Conservation (phyloP, 768 basidiomycete genomes). For the Asterophora parasitica region DNA sequence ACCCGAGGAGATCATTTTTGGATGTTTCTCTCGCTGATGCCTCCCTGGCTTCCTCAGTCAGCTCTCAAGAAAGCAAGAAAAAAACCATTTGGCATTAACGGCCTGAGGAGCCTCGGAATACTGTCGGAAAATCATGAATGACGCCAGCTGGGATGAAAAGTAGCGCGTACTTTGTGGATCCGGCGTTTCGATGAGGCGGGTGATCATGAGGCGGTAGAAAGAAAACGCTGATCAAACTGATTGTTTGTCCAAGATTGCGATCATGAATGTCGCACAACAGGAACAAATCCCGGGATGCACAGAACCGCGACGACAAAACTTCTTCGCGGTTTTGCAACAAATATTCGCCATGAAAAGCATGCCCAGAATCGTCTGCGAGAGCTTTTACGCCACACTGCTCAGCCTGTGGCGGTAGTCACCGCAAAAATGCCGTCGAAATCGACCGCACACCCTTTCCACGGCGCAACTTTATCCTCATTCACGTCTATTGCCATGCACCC, state of each 20-base stretch:
- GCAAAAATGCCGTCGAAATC: constrained; percentile 47
- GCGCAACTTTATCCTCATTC: constrained; percentile 92
- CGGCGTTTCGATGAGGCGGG: not conserved
- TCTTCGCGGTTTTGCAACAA: constrained; percentile 12
- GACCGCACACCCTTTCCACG: constrained; percentile 50
- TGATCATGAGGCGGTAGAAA: not conserved
- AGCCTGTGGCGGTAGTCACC: constrained; percentile 85
- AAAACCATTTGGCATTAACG: no score
- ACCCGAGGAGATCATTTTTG: no score
- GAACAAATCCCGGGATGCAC: constrained; percentile 9
- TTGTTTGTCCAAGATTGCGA: constrained; percentile 1
- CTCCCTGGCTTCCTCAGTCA: not conserved
- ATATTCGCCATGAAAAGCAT: constrained; percentile 7
- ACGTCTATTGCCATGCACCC: constrained; percentile 90
- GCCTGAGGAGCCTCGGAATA: not conserved
- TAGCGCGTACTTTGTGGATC: no score
- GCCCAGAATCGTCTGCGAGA: constrained; percentile 36
- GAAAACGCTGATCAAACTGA: not conserved
- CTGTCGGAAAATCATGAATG: not conserved
- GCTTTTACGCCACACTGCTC: constrained; percentile 71
- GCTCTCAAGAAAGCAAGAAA: no score
- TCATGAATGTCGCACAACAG: not conserved
- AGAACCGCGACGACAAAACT: constrained; percentile 12
- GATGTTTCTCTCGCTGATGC: no score
- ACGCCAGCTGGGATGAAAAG: not conserved